Percentiles rank a stretch among this genome's conserved stretches.
Evolutionary conservation across 2,329 filamentous ascomycete species (phyloP).

Genomic region (Fusarium virguliforme): DNA sequence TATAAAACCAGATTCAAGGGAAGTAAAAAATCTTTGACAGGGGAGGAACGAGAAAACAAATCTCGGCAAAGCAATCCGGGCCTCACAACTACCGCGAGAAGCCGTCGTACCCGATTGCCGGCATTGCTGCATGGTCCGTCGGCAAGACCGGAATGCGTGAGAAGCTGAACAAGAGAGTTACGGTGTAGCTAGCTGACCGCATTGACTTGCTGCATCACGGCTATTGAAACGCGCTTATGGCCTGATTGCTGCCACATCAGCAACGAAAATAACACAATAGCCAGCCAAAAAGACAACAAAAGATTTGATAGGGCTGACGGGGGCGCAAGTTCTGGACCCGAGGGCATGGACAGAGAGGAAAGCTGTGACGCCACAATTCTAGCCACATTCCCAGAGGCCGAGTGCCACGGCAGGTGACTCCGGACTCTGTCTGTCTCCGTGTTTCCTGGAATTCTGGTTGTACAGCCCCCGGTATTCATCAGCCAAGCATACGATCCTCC

Average conservation of each 20-base stretch:
- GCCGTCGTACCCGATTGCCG: constrained; percentile 3
- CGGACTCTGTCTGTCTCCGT: background rate
- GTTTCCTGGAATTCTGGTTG: background rate
- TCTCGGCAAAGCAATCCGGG: background rate
- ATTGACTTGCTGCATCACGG: background rate
- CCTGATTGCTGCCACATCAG: constrained; percentile 9
- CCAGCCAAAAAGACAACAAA: background rate
- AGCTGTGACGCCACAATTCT: background rate
- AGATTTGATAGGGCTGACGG: constrained; percentile 1
- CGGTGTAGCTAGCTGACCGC: constrained; percentile 4
- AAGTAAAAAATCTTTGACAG: background rate
- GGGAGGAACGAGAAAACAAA: background rate
- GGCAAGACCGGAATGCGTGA: constrained; percentile 2
- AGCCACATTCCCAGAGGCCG: background rate
- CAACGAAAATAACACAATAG: background rate
- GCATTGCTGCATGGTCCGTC: constrained; percentile 5
- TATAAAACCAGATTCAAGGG: background rate
- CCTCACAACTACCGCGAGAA: background rate
- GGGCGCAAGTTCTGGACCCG: background rate
- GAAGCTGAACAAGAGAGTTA: background rate
- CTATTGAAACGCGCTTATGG: constrained; percentile 4
- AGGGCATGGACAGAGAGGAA: background rate
- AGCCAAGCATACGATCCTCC: background rate
- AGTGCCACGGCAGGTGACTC: background rate
- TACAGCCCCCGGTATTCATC: background rate